Percentiles rank a stretch among this genome's conserved stretches.
Conservation (phyloP, 257 asterid species). For the Pogostemon cablin region DNA sequence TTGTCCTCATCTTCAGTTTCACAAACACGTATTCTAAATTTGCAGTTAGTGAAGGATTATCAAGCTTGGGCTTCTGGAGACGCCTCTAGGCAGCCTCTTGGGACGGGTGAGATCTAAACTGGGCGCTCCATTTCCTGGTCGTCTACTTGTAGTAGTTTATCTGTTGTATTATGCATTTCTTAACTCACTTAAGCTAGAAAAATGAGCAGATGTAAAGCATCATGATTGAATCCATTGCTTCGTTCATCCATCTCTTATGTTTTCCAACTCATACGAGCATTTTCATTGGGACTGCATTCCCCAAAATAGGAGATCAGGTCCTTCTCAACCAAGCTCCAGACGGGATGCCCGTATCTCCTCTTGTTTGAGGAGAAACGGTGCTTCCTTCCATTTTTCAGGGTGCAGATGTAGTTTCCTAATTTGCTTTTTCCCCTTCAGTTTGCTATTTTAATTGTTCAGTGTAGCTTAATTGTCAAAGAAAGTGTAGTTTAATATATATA, state of each 20-base stretch:
- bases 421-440: too few species aligned
- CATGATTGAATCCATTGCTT: conserved; percentile 8
- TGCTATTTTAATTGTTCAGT: too few species aligned
- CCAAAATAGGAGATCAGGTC: background rate
- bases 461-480: too few species aligned
- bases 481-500: too few species aligned
- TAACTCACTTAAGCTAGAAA: conserved; percentile 28
- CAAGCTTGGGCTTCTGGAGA: conserved; percentile 98
- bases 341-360: too few species aligned
- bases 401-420: too few species aligned
- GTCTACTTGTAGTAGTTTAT: conserved; percentile 8
- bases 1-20: background rate
- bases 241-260: background rate
- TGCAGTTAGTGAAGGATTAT: conserved; percentile 87
- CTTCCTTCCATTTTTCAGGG: too few species aligned
- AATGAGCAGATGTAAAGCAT: conserved; percentile 19
- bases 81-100: conserved; percentile 90
- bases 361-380: too few species aligned
- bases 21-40: background rate
- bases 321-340: background rate
- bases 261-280: background rate
- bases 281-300: background rate
- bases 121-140: background rate
- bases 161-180: conserved; percentile 18
- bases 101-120: conserved; percentile 77